Evolutionary conservation across 1,284 basidiomycete species (phyloP).

Genomic region (Malassezia yamatoensis): DNA sequence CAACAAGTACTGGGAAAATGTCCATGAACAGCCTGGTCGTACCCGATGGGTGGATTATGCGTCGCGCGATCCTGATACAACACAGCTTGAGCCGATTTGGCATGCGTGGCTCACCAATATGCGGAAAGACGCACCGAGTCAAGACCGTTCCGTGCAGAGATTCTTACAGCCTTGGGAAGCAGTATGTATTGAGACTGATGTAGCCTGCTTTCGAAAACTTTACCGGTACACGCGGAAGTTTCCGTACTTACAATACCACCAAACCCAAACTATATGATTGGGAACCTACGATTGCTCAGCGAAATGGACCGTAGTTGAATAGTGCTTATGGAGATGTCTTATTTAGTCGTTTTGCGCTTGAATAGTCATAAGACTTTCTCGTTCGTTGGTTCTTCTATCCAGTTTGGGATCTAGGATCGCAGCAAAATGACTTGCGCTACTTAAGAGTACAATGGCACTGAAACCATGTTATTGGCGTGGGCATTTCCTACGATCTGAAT

Average conservation of each 20-base stretch:
- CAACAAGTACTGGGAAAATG: conserved; percentile 47
- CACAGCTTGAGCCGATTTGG: conserved; percentile 43
- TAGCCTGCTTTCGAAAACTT: conserved; percentile 35
- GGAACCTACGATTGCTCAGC: conserved; percentile 39
- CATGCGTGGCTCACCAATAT: conserved; percentile 44
- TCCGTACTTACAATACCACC: conserved; percentile 40
- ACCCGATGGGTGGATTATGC: conserved; percentile 46
- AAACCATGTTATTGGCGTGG: no score
- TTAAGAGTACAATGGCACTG: no score
- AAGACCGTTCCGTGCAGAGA: conserved; percentile 25
- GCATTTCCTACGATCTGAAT: no score
- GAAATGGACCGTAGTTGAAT: conserved; percentile 6
- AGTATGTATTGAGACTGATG: conserved; percentile 22
- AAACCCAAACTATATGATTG: conserved; percentile 40
- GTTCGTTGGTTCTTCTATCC: neutral
- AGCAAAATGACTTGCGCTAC: no score
- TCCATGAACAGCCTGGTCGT: conserved; percentile 35
- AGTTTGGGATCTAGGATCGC: no score
- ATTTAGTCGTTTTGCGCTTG: neutral
- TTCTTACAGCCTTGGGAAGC: conserved; percentile 34
- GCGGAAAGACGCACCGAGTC: conserved; percentile 30
- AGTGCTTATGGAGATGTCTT: neutral
- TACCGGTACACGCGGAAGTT: conserved; percentile 40
- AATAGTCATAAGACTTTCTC: no score
- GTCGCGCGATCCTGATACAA: conserved; percentile 36